Percentiles rank a stretch among this genome's conserved stretches.
Evolutionary conservation across 306 rosid species (phyloP).

Genomic region (Trifolium dubium): DNA sequence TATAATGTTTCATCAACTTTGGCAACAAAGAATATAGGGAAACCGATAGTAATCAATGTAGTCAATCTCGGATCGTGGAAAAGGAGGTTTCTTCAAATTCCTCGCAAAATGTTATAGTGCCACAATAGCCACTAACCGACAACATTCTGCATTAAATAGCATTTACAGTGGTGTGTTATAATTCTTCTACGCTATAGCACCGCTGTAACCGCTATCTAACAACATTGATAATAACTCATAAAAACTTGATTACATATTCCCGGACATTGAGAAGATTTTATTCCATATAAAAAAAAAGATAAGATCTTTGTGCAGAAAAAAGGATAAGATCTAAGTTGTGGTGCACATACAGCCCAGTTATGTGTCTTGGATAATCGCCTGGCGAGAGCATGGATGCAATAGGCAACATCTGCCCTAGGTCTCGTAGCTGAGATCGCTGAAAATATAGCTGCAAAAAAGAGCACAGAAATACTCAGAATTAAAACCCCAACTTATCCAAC

Average conservation of each 20-base stretch:
- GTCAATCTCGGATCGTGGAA: not conserved
- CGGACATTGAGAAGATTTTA: not conserved
- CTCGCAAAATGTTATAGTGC: not conserved
- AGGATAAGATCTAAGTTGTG: conserved; percentile 25
- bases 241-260: conserved; percentile 33
- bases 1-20: conserved; percentile 13
- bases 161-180: not conserved
- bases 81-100: not conserved
- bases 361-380: conserved; percentile 91
- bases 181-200: not conserved
- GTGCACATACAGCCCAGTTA: conserved; percentile 93
- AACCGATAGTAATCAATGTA: not conserved
- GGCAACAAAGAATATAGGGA: conserved; percentile 15
- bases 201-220: not conserved
- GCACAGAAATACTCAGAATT: conserved; percentile 37
- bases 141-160: not conserved
- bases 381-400: conserved; percentile 96
- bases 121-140: not conserved
- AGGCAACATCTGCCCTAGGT: conserved; percentile 99
- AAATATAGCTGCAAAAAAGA: conserved; percentile 76
- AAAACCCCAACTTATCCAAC: conserved; percentile 21
- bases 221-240: conserved; percentile 4
- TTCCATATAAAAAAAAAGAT: conserved; percentile 8
- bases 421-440: conserved; percentile 97
- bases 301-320: conserved; percentile 3